Conservation (phyloP, 169 alveolate genomes). For the Babesia ovata region DNA sequence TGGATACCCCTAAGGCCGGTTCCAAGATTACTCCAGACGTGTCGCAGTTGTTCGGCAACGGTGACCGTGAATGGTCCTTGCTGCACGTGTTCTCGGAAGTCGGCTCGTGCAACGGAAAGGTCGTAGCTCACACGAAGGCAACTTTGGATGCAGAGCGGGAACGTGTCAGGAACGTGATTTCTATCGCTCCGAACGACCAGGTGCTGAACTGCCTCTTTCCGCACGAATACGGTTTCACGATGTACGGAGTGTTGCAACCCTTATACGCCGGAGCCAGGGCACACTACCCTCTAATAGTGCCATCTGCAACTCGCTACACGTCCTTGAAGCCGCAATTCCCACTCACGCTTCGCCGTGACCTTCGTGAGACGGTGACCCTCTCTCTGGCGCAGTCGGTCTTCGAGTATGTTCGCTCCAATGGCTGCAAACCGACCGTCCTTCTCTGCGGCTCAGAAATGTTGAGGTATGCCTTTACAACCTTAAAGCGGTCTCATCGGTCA, state of each 20-base stretch:
- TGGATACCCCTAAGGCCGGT: neutral
- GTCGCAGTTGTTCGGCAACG: neutral
- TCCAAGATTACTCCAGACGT: neutral
- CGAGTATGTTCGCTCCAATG: conserved; percentile 7
- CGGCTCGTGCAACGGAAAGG: conserved; percentile 36
- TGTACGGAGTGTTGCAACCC: conserved; percentile 22
- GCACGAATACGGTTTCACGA: conserved; percentile 24
- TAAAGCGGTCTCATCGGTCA: neutral
- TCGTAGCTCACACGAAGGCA: conserved; percentile 2
- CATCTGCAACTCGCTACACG: neutral
- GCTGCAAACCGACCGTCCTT: conserved; percentile 7
- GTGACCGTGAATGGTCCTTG: neutral
- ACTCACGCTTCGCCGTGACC: conserved; percentile 1
- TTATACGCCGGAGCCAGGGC: conserved; percentile 6
- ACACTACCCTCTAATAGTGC: conserved; percentile 7
- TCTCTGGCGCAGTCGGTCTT: conserved; percentile 19
- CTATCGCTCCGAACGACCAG: conserved; percentile 4
- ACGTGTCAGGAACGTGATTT: neutral
- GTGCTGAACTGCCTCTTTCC: conserved; percentile 39
- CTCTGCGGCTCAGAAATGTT: conserved; percentile 11
- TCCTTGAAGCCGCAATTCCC: conserved; percentile 29
- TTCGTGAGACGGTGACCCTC: conserved; percentile 16
- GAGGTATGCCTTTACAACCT: neutral
- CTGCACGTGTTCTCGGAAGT: conserved; percentile 38
- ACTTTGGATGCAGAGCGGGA: conserved; percentile 11